Conservation (phyloP, 768 basidiomycete genomes). For the Guyanaporus albipodus region DNA sequence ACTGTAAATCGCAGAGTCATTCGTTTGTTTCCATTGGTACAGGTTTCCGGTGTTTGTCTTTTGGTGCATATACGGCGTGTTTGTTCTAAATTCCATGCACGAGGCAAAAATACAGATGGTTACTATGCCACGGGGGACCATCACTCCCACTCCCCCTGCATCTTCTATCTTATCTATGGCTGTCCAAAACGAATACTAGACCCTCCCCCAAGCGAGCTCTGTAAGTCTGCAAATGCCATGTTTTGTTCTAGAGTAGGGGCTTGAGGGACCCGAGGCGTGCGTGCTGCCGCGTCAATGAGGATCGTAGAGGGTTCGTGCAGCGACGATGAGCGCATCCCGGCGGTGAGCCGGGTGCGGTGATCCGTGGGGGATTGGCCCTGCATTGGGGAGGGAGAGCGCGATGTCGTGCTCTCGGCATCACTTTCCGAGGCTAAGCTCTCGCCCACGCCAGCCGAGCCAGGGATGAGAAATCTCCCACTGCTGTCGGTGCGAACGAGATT, state of each 20-base stretch:
- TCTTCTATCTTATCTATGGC: conserved; percentile 6
- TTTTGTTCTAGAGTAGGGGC: conserved; percentile 78
- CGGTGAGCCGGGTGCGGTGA: conserved; percentile 24
- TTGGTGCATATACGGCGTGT: conserved; percentile 22
- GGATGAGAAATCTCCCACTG: conserved; percentile 51
- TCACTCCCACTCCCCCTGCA: background rate
- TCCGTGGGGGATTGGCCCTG: conserved; percentile 20
- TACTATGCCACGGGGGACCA: conserved; percentile 1
- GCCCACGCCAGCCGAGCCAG: conserved; percentile 36
- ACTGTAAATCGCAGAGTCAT: conserved; percentile 26
- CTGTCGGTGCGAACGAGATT: conserved; percentile 88
- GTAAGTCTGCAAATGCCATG: conserved; percentile 74
- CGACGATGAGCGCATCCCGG: conserved; percentile 21
- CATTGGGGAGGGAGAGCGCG: conserved; percentile 50
- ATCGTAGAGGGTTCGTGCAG: conserved; percentile 35
- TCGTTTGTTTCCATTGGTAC: conserved; percentile 25
- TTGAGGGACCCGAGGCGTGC: conserved; percentile 42
- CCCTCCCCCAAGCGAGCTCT: conserved; percentile 39
- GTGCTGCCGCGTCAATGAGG: conserved; percentile 35
- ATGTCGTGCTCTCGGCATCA: conserved; percentile 50
- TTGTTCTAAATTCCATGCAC: conserved; percentile 10
- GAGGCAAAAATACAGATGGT: conserved; percentile 13
- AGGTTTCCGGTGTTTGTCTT: conserved; percentile 19
- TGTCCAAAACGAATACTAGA: conserved; percentile 25
- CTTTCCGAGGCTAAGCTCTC: conserved; percentile 49